Evolutionary conservation across 306 rosid genomes (phyloP), one percentile per base, ranked within the genome.

Genomic region (Betula pendula): DNA sequence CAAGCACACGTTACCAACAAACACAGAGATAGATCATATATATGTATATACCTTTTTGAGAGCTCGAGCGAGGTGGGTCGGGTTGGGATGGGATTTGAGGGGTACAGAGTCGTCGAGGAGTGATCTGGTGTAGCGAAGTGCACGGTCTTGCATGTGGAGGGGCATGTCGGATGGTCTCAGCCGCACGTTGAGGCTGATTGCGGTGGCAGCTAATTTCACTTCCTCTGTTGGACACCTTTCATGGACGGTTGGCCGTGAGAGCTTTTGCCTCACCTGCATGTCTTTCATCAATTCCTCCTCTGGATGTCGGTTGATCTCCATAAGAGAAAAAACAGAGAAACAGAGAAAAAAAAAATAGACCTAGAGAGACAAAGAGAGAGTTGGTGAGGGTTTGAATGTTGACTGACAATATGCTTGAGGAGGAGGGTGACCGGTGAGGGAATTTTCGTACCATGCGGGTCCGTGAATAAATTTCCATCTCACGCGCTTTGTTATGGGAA

Each of bases 141-240:
- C 91, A 75, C 72, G 92, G 59, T 85, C 85, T 50, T 90, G 91
- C 90, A 90, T 84, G 87, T 82, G 82, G 67, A 66, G 49, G 0
- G 91, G 90, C 94, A 90, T 87, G 68, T 87, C 88, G 2, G 94
- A 90, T 31, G 91, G 84, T 84, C 77, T 88, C 90, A 90, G 66
- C 68, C 83, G 81, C 44, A 81, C 86, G 81, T 86, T 84, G 80
- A 79, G 80, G 81, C 72, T 81, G 56, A 88, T 88, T n/a, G 94
- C 89, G 20, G 86, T 77, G 62, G 86, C 82, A 8, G 92, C 92
- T 58, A 88, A 68, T 84, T 77, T 65, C 48, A 84, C 76, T 55
- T 63, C 75, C 72, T 73, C 87, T 3, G 65, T 38, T 4, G 78
- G n/a, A 4, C 47, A 70, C 4, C 69, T 29, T 5, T 35, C 84